Evolutionary conservation across 2,329 filamentous ascomycete genomes (phyloP).

Genomic region (Parastagonospora nodorum): DNA sequence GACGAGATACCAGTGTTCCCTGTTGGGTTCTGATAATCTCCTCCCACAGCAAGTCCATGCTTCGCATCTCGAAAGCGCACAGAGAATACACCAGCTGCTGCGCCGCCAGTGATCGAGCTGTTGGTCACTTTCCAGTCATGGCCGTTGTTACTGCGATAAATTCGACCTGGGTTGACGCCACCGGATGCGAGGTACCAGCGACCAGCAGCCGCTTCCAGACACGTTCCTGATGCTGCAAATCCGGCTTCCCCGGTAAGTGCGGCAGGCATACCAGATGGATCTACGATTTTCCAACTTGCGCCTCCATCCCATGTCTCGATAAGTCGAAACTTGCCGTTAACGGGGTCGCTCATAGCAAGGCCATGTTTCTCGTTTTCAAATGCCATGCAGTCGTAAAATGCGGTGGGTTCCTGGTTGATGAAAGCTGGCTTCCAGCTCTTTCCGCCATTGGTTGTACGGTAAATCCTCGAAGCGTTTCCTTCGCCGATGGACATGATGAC

Average conservation of each 20-base stretch:
- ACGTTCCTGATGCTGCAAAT: conserved; percentile 35
- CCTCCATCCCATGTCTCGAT: conserved; percentile 35
- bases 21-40: conserved; percentile 29
- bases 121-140: conserved; percentile 27
- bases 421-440: conserved; percentile 28
- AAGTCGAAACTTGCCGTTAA: conserved; percentile 33
- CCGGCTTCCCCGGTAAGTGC: conserved; percentile 29
- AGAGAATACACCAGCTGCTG: conserved; percentile 36
- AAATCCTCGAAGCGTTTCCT: conserved; percentile 31
- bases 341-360: conserved; percentile 36
- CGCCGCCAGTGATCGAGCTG: conserved; percentile 24
- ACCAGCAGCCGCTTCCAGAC: conserved; percentile 31
- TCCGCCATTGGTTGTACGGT: conserved; percentile 27
- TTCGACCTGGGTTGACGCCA: conserved; percentile 29
- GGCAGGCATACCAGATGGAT: conserved; percentile 16
- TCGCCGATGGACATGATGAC: conserved; percentile 32
- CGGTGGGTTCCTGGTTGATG: conserved; percentile 26
- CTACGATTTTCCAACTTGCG: conserved; percentile 24
- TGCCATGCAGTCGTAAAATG: conserved; percentile 38
- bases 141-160: conserved; percentile 22
- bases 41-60: conserved; percentile 34
- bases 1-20: conserved; percentile 24
- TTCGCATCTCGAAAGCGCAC: conserved; percentile 31
- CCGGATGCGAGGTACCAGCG: conserved; percentile 36
- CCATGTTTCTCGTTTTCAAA: conserved; percentile 31